Percentiles rank a stretch among this genome's conserved stretches.
These are phyloP conservation scores for Cerioporus squamosus DNA, from an alignment of 1,284 basidiomycete species.

Conservation along the genomic window DNA sequence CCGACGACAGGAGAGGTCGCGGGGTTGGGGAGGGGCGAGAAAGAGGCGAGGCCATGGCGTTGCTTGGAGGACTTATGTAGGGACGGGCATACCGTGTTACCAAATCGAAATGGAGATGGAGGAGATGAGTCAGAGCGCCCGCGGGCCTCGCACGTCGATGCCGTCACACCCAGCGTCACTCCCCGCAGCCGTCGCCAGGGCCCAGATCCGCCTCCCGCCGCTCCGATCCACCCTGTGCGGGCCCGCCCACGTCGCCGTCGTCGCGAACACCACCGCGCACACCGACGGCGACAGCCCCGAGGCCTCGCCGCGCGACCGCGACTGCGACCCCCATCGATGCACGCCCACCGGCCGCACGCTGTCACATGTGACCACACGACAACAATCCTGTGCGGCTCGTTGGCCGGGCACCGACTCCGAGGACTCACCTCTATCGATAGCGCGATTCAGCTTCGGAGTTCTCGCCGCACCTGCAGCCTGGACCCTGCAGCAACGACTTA, in stretches of 20 bases:
- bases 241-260: not conserved
- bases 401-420: not conserved
- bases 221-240: not conserved
- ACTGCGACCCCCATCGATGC: too few relatives aligned
- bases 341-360: too few relatives aligned
- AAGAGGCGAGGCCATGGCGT: not conserved
- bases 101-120: conserved; percentile 16
- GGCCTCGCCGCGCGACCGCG: too few relatives aligned
- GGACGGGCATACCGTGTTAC: conserved; percentile 1
- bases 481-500: not conserved
- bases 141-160: conserved; percentile 8
- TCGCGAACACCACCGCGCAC: not conserved
- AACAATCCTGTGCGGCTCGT: not conserved
- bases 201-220: conserved; percentile 4
- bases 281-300: too few relatives aligned
- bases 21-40: not conserved
- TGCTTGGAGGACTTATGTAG: conserved; percentile 8
- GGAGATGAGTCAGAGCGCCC: conserved; percentile 21
- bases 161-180: conserved; percentile 23
- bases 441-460: not conserved
- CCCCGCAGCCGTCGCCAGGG: conserved; percentile 11
- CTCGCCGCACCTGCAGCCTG: not conserved
- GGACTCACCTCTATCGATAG: conserved; percentile 1
- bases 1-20: not conserved
- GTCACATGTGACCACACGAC: conserved; percentile 1